Conservation (phyloP, 1,284 basidiomycete genomes). For the Athelia sp. region DNA sequence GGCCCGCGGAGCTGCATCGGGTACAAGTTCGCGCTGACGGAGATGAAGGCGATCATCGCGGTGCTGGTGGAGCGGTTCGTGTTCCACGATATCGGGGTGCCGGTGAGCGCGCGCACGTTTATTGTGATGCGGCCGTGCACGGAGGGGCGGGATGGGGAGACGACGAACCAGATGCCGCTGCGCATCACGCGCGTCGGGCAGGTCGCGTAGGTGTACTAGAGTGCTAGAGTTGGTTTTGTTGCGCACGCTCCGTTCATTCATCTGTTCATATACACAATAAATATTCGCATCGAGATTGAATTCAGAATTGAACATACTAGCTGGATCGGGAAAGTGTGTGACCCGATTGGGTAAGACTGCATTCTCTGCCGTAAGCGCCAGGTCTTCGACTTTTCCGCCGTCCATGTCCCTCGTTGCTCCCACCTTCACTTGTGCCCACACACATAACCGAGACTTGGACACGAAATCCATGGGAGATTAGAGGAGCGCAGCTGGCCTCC, state of each 20-base stretch:
- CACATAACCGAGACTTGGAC: too few species aligned
- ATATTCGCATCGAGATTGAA: slow-evolving; percentile 51
- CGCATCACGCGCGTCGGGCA: slow-evolving; percentile 21
- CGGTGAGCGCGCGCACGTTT: background rate
- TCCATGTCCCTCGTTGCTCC: too few species aligned
- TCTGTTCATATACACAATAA: too few species aligned
- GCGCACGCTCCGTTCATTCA: too few species aligned
- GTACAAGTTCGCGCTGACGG: slow-evolving; percentile 44
- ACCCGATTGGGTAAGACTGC: too few species aligned
- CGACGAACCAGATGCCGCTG: slow-evolving; percentile 1
- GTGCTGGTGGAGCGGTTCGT: background rate
- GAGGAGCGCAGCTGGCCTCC: too few species aligned
- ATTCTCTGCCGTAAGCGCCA: too few species aligned
- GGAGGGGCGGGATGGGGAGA: background rate
- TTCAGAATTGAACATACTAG: slow-evolving; percentile 46
- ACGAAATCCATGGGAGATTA: too few species aligned
- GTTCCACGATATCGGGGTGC: background rate
- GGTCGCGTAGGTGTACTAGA: slow-evolving; percentile 19
- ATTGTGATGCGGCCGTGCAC: background rate
- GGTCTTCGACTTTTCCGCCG: too few species aligned
- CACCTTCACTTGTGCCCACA: too few species aligned
- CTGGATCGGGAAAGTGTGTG: slow-evolving; percentile 61
- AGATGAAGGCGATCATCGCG: slow-evolving; percentile 1
- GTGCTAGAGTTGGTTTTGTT: slow-evolving; percentile 54
- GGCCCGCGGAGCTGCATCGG: slow-evolving; percentile 70